Base-by-base conservation (phyloP, 768 basidiomycete species). In the Paxillus ammoniavirescens region DNA sequence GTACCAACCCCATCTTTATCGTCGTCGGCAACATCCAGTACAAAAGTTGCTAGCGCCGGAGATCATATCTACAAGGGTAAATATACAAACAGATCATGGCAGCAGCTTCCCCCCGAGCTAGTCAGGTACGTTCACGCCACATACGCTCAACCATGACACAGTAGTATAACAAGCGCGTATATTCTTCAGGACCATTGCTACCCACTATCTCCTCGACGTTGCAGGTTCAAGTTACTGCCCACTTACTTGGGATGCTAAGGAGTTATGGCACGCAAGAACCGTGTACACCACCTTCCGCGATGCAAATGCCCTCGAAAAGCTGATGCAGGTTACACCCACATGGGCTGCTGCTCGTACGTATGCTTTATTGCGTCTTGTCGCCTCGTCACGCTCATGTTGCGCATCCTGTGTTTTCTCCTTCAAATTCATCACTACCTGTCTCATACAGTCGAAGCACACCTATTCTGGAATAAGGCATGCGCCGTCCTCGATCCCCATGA, bases 381-480 rank as follows among this genome's bases (percentile, higher is more conserved):
- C 13, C 31, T 12, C 48, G 6, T 13, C 42, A 28, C 56, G 55
- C 54, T 61, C 53, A 62, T 47, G 18, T 53, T 59, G 50, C 64
- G 52, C 15, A 54, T 53, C 13, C 14, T 43, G 15, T 43, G n/a
- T 28, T 4, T 4, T 9, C 15, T 17, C 14, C 15, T 10, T 30
- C 8, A 15, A 8, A 44, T 15, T 7, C 26, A 14, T 42, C 15
- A 15, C 5, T 45, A 35, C 21, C 33, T 21, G 15, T 5, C 8
- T 1, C 26, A 2, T 18, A n/a, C 38, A 89, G 87, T 90, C 52
- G 82, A 87, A 73, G 74, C 76, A 8, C 87, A 89, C 71, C 67
- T 77, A 15, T 89, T 87, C 64, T 90, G 87, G 87, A 75, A 76
- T 55, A 82, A 86, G 54, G 86, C 84, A 1, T 76, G 81, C 52